A percentile compares a stretch with the other conserved stretches of the same genome.
Evolutionary conservation across 2,329 filamentous ascomycete genomes (phyloP).

Genomic region (Ophioceras dolichostomum): DNA sequence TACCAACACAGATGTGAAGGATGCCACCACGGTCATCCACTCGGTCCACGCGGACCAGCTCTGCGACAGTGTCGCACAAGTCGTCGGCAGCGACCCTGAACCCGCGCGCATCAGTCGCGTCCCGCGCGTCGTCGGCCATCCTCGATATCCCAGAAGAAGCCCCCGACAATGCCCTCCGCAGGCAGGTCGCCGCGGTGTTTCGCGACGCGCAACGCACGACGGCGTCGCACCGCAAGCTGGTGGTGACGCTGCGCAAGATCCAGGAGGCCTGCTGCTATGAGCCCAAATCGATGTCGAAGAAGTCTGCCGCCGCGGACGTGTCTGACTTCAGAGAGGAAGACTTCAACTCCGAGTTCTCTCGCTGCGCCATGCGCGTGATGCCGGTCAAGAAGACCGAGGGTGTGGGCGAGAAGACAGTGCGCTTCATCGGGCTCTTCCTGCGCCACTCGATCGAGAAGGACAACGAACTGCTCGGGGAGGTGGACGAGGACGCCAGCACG

Average conservation of each 20-base stretch:
- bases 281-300: conserved; percentile 34
- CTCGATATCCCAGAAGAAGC: conserved; percentile 57
- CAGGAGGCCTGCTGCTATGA: conserved; percentile 75
- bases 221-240: conserved; percentile 80
- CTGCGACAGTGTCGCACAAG: conserved; percentile 24
- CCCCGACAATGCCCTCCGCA: conserved; percentile 56
- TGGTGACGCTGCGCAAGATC: conserved; percentile 76
- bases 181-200: conserved; percentile 61
- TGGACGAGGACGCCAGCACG: conserved; percentile 55
- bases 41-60: conserved; percentile 32
- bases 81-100: conserved; percentile 22
- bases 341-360: conserved; percentile 75
- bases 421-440: conserved; percentile 81
- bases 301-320: conserved; percentile 30
- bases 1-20: too few species aligned
- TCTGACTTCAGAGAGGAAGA: conserved; percentile 71
- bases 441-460: conserved; percentile 60
- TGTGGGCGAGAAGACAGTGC: conserved; percentile 73
- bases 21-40: conserved; percentile 40
- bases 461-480: conserved; percentile 51
- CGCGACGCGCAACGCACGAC: conserved; percentile 79
- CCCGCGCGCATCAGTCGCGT: conserved; percentile 31
- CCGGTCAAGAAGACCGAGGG: conserved; percentile 84
- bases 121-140: conserved; percentile 30
- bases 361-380: conserved; percentile 73